Conservation (phyloP, 495 filamentous ascomycete genomes). For the Hypoxylon perforatum region DNA sequence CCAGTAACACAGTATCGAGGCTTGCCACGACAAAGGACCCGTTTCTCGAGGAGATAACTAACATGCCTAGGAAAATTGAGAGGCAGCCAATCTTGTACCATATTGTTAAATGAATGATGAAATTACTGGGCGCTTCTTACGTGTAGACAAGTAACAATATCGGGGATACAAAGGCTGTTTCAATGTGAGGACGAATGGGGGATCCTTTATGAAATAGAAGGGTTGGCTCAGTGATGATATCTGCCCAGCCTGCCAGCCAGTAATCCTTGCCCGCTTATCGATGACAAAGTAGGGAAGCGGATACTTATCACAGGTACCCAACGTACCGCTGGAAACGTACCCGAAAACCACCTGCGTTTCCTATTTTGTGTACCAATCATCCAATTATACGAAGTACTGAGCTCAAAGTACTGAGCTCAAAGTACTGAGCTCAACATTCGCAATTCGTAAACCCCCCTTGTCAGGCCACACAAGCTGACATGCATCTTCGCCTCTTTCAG, state of each 20-base stretch:
- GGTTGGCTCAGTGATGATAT: conserved; percentile 37
- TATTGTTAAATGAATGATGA: conserved; percentile 15
- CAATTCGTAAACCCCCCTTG: conserved; percentile 25
- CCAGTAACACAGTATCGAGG: conserved; percentile 10
- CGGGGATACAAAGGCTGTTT: conserved; percentile 12
- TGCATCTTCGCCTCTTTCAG: conserved; percentile 35
- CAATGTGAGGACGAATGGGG: conserved; percentile 18
- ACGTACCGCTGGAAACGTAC: neutral
- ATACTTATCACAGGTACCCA: neutral
- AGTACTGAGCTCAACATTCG: conserved; percentile 18
- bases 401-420: neutral
- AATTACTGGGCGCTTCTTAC: conserved; percentile 17
- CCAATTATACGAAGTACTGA: conserved; percentile 1
- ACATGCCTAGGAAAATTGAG: neutral
- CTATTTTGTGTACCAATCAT: neutral
- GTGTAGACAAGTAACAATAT: conserved; percentile 23
- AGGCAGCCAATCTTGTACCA: conserved; percentile 12
- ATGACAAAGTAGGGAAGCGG: conserved; percentile 17
- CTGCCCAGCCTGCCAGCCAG: conserved; percentile 40
- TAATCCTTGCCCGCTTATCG: conserved; percentile 34
- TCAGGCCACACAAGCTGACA: conserved; percentile 44
- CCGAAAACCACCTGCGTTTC: neutral
- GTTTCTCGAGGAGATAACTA: conserved; percentile 7
- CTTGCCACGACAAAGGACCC: conserved; percentile 22
- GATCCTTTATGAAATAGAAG: conserved; percentile 22